Evolutionary conservation across 768 basidiomycete genomes (phyloP).

Genomic region (Lentinula aciculospora): DNA sequence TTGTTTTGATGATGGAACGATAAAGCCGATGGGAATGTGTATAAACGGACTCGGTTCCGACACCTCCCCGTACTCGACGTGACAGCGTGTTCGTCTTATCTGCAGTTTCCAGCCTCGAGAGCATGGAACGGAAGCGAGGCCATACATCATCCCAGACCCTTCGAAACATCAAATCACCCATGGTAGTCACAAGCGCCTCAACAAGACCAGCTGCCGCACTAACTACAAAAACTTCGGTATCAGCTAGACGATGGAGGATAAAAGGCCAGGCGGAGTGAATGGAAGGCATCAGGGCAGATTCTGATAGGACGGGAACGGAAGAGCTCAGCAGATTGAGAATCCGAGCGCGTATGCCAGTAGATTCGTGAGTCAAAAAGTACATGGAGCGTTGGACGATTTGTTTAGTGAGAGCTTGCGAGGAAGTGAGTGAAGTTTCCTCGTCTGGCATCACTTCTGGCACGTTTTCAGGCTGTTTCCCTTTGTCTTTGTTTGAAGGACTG

Average conservation of each 20-base stretch:
- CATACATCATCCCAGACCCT: constrained; percentile 91
- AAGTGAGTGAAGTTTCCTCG: constrained; percentile 49
- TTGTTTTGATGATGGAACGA: constrained; percentile 67
- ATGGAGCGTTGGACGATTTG: constrained; percentile 85
- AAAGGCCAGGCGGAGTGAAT: constrained; percentile 94
- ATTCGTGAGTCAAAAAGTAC: constrained; percentile 88
- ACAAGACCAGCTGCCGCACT: constrained; percentile 69
- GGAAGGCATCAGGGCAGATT: constrained; percentile 73
- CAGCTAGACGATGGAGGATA: constrained; percentile 76
- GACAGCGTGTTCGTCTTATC: constrained; percentile 66
- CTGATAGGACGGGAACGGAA: constrained; percentile 67
- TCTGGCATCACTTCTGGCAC: constrained; percentile 32
- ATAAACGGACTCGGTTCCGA: constrained; percentile 68
- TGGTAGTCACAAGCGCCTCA: constrained; percentile 61
- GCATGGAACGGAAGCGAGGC: constrained; percentile 69
- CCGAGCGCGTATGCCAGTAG: constrained; percentile 78
- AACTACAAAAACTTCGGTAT: constrained; percentile 74
- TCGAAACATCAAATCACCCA: constrained; percentile 81
- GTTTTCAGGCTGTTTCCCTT: constrained; percentile 14
- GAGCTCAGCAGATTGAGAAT: constrained; percentile 72
- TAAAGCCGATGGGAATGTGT: constrained; percentile 80
- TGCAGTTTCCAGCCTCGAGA: constrained; percentile 53
- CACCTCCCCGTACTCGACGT: constrained; percentile 40
- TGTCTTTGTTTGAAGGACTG: constrained; percentile 18
- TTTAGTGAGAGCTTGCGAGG: constrained; percentile 69